Evolutionary conservation across 1,284 basidiomycete species (phyloP), one percentile per base, ranked within the genome.

Genomic region (Ganoderma multipileum): DNA sequence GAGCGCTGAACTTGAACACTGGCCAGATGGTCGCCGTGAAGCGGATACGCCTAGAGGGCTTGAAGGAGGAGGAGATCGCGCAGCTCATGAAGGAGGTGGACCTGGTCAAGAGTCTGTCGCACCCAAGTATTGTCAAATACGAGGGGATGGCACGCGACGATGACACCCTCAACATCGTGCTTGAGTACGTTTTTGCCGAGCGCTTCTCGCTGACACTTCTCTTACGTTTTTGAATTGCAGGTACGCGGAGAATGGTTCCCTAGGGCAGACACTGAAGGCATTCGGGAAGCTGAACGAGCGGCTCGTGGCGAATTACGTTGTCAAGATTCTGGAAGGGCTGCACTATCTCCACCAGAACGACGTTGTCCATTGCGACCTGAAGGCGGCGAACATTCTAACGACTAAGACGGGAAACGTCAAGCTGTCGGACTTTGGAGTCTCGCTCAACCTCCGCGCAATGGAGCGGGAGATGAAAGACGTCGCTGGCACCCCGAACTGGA

Each of bases 361-460:
- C 70, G 92, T 94, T 66, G 92, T 94, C 16, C 92, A 94, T 75
- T 94, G 96, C 76, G 97, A 99, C 81, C 92, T 99, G 80, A 99
- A 99, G 82, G 97, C 97, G 1, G 97, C 98, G 67, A 99, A 99
- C 80, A 99, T 99, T 79, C 88, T 99, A 52, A 98, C 97, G 63
- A 98, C 98, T 68, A 95, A 96, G 82, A 95, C 92, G 68, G 97
- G 97, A 41, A 98, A 99, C 79, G 94, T 99, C 81, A 99, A 99
- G 83, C 87, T 99, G 14, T 97, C 97, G 41, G 97, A 99, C 81
- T 99, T 99, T 81, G 97, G 97, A 69, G 95, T 99, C 16, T 98
- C 97, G n/a, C 93, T 98, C 63, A 98, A 98, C 71, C 92, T 99
- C 81, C 95, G 97, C 74, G 97, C 97, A 0, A 91, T 99, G 85